Percentiles rank a stretch among this genome's conserved stretches.
Conservation (phyloP, 140 eudicot genomes). For the Cichorium intybus region DNA sequence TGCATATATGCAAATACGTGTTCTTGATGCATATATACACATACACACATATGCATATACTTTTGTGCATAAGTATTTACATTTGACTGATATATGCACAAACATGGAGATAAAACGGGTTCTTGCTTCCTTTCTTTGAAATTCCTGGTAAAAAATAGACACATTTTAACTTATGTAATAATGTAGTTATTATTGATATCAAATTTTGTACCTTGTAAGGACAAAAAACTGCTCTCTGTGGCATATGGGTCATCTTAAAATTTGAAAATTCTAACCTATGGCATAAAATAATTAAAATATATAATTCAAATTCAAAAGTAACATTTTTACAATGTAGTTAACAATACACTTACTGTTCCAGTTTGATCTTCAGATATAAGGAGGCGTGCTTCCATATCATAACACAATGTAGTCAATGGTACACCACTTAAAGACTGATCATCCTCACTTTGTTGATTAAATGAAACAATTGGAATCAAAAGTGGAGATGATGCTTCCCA, state of each 20-base stretch:
- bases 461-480: constrained; percentile 60
- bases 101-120: too few species aligned
- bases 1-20: not conserved
- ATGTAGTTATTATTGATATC: constrained; percentile 1
- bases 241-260: constrained; percentile 74
- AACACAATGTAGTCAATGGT: constrained; percentile 68
- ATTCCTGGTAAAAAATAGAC: constrained; percentile 49
- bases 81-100: too few species aligned
- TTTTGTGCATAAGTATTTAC: too few species aligned
- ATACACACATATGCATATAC: not conserved
- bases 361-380: constrained; percentile 92
- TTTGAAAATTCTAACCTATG: constrained; percentile 70
- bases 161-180: not conserved
- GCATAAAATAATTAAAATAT: constrained; percentile 19
- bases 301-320: constrained; percentile 4
- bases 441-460: constrained; percentile 85
- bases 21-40: too few species aligned
- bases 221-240: constrained; percentile 62
- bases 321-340: not conserved
- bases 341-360: constrained; percentile 66
- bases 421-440: constrained; percentile 66
- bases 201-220: constrained; percentile 63
- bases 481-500: constrained; percentile 91
- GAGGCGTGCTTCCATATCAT: constrained; percentile 46
- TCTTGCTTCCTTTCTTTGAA: constrained; percentile 89